Conservation (phyloP, 495 filamentous ascomycete genomes). For the Trichoderma asperelloides region DNA sequence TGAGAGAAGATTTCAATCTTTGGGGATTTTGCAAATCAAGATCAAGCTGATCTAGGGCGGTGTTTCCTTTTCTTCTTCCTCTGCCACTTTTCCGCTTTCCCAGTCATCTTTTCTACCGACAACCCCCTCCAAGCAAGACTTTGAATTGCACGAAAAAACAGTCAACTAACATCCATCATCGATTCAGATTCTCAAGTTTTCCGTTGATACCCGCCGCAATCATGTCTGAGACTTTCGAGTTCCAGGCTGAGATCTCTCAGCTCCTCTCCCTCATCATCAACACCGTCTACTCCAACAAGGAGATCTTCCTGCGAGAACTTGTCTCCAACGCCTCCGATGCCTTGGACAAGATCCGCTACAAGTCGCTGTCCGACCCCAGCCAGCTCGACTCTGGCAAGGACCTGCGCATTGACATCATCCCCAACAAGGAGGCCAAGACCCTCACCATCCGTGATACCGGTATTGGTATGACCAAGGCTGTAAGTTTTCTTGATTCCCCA, state of each 20-base stretch:
- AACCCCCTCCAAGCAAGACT: background rate
- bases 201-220: slow-evolving; percentile 29
- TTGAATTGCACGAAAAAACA: background rate
- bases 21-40: no score
- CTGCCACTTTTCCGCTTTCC: background rate
- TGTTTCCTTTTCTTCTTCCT: no score
- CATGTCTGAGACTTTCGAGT: slow-evolving; percentile 97
- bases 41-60: no score
- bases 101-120: background rate
- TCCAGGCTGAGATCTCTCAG: slow-evolving; percentile 99
- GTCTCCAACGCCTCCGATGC: slow-evolving; percentile 98
- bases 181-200: slow-evolving; percentile 7
- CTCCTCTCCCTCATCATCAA: slow-evolving; percentile 98
- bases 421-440: slow-evolving; percentile 92
- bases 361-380: slow-evolving; percentile 90
- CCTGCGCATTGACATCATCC: slow-evolving; percentile 95
- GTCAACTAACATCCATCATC: background rate
- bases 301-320: slow-evolving; percentile 97
- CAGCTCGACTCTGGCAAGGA: slow-evolving; percentile 96
- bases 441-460: slow-evolving; percentile 93
- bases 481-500: slow-evolving; percentile 43
- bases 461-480: slow-evolving; percentile 99
- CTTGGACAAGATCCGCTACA: slow-evolving; percentile 99
- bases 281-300: slow-evolving; percentile 99
- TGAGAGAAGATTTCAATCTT: background rate